phyloP scores from a whole-genome alignment of 176 grass and related monocot species.

The Lolium rigidum region DNA sequence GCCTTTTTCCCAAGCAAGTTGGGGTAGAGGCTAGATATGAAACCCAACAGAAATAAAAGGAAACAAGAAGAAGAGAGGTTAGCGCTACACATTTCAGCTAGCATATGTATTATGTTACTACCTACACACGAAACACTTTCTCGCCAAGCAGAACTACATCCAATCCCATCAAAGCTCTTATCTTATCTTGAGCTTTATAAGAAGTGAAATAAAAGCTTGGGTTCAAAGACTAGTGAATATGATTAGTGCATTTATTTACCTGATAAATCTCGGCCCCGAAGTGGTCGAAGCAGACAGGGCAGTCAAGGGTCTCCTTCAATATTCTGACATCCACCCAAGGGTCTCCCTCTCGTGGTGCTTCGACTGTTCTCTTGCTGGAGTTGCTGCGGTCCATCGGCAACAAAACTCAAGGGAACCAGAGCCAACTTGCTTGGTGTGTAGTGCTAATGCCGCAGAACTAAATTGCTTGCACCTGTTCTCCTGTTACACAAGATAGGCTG shows the following conservation, averaged over 20 bases:
- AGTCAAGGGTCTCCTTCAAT: not conserved
- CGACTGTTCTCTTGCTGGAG: not conserved
- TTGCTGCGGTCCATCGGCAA: not conserved
- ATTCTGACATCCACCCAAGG: not conserved
- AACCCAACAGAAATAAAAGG: too few species aligned
- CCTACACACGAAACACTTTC: not conserved
- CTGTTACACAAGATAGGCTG: not conserved
- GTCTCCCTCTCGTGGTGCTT: not conserved
- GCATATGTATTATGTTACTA: not conserved
- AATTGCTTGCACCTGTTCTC: not conserved
- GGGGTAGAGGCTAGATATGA: too few species aligned
- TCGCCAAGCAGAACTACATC: not conserved
- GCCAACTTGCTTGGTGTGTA: not conserved
- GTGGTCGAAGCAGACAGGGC: not conserved
- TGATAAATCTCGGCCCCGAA: not conserved
- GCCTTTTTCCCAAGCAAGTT: too few species aligned
- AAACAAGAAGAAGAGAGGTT: not conserved
- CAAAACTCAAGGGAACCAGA: not conserved
- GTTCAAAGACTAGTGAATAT: not conserved
- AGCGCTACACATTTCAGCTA: not conserved
- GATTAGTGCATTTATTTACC: not conserved
- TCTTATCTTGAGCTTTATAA: not conserved
- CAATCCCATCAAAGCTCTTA: not conserved
- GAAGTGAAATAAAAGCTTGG: not conserved
- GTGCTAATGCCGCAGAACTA: too few species aligned